phyloP scores from a whole-genome alignment of 1,139 yeast species.

The Candida neerlandica region DNA sequence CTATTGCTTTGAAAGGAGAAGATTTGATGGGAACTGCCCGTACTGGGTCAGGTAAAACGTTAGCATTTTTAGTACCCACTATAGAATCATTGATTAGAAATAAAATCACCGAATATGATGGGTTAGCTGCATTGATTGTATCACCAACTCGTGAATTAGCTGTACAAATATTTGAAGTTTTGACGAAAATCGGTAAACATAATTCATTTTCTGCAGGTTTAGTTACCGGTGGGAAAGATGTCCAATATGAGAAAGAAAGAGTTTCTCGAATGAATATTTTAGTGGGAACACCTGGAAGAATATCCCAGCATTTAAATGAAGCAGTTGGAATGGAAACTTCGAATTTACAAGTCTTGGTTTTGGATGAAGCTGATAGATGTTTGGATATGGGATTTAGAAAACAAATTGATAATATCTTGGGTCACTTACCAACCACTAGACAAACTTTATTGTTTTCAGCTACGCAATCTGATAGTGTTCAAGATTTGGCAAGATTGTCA shows the following conservation, averaged over 20 bases:
- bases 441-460: constrained; percentile 92
- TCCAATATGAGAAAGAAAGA: constrained; percentile 83
- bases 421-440: constrained; percentile 80
- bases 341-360: constrained; percentile 77
- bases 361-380: constrained; percentile 97
- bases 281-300: constrained; percentile 95
- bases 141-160: constrained; percentile 96
- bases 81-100: constrained; percentile 71
- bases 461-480: constrained; percentile 86
- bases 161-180: constrained; percentile 88
- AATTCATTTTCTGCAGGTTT: constrained; percentile 89
- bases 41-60: constrained; percentile 96
- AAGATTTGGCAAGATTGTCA: constrained; percentile 87
- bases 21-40: constrained; percentile 92
- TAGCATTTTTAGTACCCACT: constrained; percentile 87
- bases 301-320: constrained; percentile 93
- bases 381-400: constrained; percentile 95
- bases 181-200: constrained; percentile 78
- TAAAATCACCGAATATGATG: constrained; percentile 86
- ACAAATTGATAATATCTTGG: constrained; percentile 82
- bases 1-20: constrained; percentile 73
- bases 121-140: constrained; percentile 87
- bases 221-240: constrained; percentile 97
- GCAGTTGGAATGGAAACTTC: constrained; percentile 81
- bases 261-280: constrained; percentile 80